Conservation (phyloP, 2,329 filamentous ascomycete species). For the Penicillium sumatraense region DNA sequence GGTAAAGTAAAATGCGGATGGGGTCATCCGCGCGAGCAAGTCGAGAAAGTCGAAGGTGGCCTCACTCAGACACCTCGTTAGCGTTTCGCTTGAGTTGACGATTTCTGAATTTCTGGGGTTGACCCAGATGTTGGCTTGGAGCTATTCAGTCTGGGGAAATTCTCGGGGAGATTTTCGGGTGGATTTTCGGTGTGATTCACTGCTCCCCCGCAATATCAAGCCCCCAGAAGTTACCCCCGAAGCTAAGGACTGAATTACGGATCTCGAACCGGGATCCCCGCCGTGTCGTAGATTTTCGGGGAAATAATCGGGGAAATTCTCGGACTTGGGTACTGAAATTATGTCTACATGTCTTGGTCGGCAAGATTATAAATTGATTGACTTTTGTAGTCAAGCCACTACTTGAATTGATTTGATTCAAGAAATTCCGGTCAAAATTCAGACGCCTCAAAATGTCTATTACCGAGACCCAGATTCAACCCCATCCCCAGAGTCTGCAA, state of each 20-base stretch:
- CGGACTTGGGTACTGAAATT: not conserved
- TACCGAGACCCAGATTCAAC: not conserved
- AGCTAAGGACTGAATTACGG: not conserved
- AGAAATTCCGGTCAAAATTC: not conserved
- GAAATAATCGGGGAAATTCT: not conserved
- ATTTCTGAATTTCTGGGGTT: not conserved
- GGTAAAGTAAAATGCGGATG: not conserved
- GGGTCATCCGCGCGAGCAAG: not conserved
- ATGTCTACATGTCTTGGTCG: not conserved
- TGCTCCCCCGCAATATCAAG: not conserved
- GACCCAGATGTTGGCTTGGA: not conserved
- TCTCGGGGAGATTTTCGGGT: not conserved
- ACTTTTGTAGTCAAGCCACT: not conserved
- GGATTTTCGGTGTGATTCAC: not conserved
- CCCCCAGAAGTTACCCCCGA: not conserved
- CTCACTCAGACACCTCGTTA: not conserved
- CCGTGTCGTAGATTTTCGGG: not conserved
- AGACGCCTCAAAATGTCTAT: not conserved
- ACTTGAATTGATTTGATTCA: not conserved
- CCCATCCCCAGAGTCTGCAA: not conserved
- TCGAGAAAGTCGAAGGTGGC: not conserved
- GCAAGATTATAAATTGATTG: not conserved
- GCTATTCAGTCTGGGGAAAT: not conserved
- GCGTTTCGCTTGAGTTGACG: not conserved
- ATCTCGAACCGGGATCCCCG: not conserved